Evolutionary conservation across 2,329 filamentous ascomycete species (phyloP), one percentile per base, ranked within the genome.

Genomic region (Capronia coronata): DNA sequence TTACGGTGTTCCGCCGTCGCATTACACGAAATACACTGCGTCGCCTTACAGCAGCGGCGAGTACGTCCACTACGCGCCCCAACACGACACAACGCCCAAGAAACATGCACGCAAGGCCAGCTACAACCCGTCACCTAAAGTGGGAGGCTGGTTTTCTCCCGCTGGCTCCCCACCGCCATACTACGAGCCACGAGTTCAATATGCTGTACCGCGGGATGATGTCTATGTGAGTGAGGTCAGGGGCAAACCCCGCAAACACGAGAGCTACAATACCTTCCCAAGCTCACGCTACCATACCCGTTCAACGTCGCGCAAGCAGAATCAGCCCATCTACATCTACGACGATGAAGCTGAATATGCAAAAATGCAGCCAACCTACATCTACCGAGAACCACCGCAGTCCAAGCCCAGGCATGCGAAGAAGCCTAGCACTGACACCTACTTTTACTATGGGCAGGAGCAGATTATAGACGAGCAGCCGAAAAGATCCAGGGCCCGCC

Each of bases 181-280:
- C 62, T 71, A 75, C 60, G 70, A 75, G 41, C 54, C 65, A 44
- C 67, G 66, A 60, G 68, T 68, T 62, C 67, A 74, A 66, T 67
- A 76, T 72, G 66, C 72, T 71, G 66, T 74, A 55, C 69, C 71
- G 69, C 69, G 67, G 64, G 72, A 71, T 65, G 74, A 77, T 67
- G 78, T 82, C 69, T 76, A 78, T 82, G 80, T 83, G 82, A 83
- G 80, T 83, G 75, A 73, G 74, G 75, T 71, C 69, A 67, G 67
- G 65, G 67, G 62, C 57, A 62, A 63, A 42, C 53, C 59, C 55
- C 54, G 54, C 50, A 60, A 58, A 60, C 59, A 60, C 54, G 62
- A 62, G 55, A 59, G 63, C 64, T 64, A 67, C 67, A 73, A 73
- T 64, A 69, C 64, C 59, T 69, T 69, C 63, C 74, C 75, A 62